Base-by-base conservation (phyloP, 306 rosid genomes). In the Inga leiocalycina region DNA sequence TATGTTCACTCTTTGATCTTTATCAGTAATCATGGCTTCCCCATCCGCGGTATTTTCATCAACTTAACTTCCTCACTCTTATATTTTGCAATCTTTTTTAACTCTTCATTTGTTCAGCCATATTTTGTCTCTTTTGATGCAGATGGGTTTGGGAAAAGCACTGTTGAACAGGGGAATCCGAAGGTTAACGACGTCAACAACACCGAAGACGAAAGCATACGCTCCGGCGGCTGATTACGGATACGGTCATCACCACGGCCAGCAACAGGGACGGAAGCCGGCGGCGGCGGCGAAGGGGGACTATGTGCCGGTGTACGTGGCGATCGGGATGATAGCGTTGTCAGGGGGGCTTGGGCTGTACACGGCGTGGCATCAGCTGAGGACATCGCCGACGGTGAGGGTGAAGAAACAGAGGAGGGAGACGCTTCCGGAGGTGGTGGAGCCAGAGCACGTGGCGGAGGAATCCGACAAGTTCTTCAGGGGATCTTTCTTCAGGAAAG, bases 341-440 rank as follows among this genome's bases (percentile, higher is more conserved):
- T 73, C 94, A 0, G 44, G 80, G 3, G 39, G 71, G 74, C 65
- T 95, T 1, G 98, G 97, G 48, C 81, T 93, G 13, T 87, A 87
- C 92, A 89, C 99, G 5, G 97, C 91, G 39, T 90, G 84, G 92
- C 97, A 89, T 30, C 96, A 93, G 5, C 89, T 95, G 48, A 68
- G 85, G 73, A 71, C 91, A 19, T 70, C 86, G 17, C 99, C 98
- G 1, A 69, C 81, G 0, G 99, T 95, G 80, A 74, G 69, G 10
- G 98, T 95, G 64, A 89, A 80, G 86, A 95, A 93, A 89, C 61
- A 76, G 44, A 83, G 97, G 76, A 83, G 98, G 74, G 96, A 92
- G 92, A 92, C 89, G 17, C 66, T 95, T 12, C 93, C 98, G 19
- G 99, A 95, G 88, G 98, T 95, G 85, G 92, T 86, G 62, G 99